Conservation (phyloP, 441 rosid species). For the Eruca vesicaria region DNA sequence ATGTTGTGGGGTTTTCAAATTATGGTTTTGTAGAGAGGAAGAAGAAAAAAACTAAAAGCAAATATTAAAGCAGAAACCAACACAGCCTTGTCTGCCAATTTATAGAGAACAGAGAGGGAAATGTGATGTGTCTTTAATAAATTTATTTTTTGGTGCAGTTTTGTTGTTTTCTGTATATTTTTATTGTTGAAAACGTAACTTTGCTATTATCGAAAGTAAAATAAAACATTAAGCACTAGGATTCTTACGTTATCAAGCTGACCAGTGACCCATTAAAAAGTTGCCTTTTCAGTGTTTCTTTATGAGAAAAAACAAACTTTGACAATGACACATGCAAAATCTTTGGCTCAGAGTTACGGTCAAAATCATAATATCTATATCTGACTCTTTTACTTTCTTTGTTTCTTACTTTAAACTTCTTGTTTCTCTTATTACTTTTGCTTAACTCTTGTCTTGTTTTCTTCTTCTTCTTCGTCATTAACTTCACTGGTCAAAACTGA, state of each 20-base stretch:
- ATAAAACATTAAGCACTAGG: conserved; percentile 18
- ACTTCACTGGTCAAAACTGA: conserved; percentile 24
- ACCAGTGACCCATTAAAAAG: conserved; percentile 35
- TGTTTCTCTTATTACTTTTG: not conserved
- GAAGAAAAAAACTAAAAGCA: not conserved
- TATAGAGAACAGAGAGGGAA: conserved; percentile 36
- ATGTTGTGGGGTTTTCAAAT: conserved; percentile 3
- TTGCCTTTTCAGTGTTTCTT: conserved; percentile 34
- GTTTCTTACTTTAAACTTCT: conserved; percentile 5
- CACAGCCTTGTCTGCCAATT: conserved; percentile 31
- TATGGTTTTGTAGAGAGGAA: conserved; percentile 12
- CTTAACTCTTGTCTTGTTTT: conserved; percentile 10
- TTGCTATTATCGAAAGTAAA: not conserved
- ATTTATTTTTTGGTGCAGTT: conserved; percentile 18
- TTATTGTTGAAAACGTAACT: too few relatives aligned
- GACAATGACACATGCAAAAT: conserved; percentile 34
- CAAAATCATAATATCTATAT: conserved; percentile 27
- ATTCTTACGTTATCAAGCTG: conserved; percentile 33
- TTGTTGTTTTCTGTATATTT: conserved; percentile 5
- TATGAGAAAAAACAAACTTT: conserved; percentile 1
- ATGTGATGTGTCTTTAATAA: conserved; percentile 36
- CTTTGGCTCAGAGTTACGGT: conserved; percentile 29
- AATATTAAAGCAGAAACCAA: conserved; percentile 27
- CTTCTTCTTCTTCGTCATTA: conserved; percentile 7
- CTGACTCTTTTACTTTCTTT: conserved; percentile 13